phyloP scores from a whole-genome alignment of 306 rosid species.

The Glycine soja region DNA sequence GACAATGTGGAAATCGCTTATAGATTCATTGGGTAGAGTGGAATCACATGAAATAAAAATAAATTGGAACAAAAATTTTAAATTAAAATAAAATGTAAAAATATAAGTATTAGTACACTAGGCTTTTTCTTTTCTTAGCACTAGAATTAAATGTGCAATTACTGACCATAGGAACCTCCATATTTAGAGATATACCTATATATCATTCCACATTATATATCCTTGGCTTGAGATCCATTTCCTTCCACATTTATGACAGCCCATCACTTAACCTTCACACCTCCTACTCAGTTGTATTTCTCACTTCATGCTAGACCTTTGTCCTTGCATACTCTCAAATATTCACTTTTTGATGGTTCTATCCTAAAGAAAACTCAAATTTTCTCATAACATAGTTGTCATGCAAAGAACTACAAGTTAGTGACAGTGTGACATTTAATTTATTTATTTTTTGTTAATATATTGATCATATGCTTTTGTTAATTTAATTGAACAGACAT shows the following conservation, averaged over 20 bases:
- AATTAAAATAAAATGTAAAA: no score
- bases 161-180: not conserved
- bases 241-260: constrained; percentile 13
- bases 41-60: no score
- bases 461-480: constrained; percentile 50
- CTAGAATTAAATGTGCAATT: no score
- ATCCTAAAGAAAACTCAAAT: not conserved
- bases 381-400: constrained; percentile 30
- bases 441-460: constrained; percentile 41
- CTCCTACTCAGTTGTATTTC: constrained; percentile 20
- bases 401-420: constrained; percentile 31
- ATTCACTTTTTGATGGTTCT: no score
- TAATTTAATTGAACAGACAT: constrained; percentile 65
- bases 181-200: not conserved
- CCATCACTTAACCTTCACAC: constrained; percentile 11
- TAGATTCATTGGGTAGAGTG: no score
- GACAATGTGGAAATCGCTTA: no score
- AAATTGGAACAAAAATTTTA: no score
- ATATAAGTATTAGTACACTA: no score
- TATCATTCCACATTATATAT: not conserved
- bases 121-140: no score
- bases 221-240: constrained; percentile 24
- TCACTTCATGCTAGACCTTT: not conserved
- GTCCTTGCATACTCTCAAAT: no score
- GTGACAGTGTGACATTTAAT: constrained; percentile 24